Conservation (phyloP, 768 basidiomycete species). For the Lactarius quietus region DNA sequence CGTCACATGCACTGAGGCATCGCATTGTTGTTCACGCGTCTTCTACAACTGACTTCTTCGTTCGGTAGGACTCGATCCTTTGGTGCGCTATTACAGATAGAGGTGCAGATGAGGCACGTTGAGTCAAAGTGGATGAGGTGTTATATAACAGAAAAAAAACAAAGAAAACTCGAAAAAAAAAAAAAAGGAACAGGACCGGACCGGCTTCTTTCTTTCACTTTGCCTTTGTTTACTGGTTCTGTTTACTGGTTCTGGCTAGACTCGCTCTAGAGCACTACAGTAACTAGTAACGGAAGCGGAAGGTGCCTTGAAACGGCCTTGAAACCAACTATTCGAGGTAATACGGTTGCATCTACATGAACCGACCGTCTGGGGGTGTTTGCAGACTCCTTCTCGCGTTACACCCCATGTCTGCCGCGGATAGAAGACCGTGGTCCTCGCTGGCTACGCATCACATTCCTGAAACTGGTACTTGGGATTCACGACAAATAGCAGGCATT, state of each 20-base stretch:
- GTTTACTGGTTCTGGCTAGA: not conserved
- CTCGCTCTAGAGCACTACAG: too few relatives aligned
- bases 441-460: not conserved
- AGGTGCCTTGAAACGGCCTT: too few relatives aligned
- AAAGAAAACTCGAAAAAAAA: not conserved
- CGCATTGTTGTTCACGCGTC: not conserved
- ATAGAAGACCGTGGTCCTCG: not conserved
- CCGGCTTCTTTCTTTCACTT: not conserved
- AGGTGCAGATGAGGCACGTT: not conserved
- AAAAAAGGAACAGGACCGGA: not conserved
- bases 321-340: not conserved
- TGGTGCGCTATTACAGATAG: not conserved
- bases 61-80: not conserved
- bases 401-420: not conserved
- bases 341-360: not conserved
- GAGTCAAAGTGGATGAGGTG: not conserved
- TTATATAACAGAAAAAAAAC: not conserved
- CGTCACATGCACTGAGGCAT: conserved; percentile 19
- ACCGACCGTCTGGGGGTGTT: not conserved
- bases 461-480: not conserved
- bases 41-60: not conserved
- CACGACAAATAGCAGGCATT: not conserved
- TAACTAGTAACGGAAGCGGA: too few relatives aligned
- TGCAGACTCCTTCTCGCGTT: not conserved
- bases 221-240: not conserved